Base-by-base conservation (phyloP, 164 flowering plant species). In the Umbilicus rupestris region DNA sequence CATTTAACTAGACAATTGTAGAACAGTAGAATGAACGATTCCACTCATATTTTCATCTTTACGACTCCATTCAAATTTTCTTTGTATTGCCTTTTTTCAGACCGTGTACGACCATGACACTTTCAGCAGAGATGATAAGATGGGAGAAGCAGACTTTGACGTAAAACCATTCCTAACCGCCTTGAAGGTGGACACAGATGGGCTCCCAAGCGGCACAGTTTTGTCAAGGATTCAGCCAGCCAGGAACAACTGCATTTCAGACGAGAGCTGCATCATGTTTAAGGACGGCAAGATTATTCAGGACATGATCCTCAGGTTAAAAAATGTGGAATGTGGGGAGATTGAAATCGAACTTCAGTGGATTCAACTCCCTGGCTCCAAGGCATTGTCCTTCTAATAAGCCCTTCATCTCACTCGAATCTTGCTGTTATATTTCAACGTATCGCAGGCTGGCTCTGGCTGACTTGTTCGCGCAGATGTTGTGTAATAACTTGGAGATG, bases 241-340 rank as follows among this genome's bases (percentile, higher is more conserved):
- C 72, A 70, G 85, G 66, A 39, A 83, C n/a, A 90, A 90, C 77
- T 85, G 86, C 74, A 59, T 88, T 1, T 68, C 89, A 0, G 92
- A 83, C 60, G 92, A 84, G 74, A 90, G 97, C 77, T 14, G 55
- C 45, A 71, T 88, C 19, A 42, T 63, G 4, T 81, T 83, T 84
- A 47, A 17, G 7, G 73, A 84, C 30, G 87, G 86, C 14, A 77
- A 78, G 58, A 77, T 90, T 14, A 71, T 77, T 8, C 97, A 90
- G 46, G 69, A 83, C 63, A 39, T 85, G 66, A 69, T 70, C 65
- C 79, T 90, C 3, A 78, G 95, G 39, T 82, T 90, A 33, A 63
- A 73, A 63, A 78, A 90, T 72, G 97, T 90, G 45, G 97, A 90
- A 75, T 64, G 81, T 26, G 97, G 97, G n/a, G 95, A 90, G 66